Conservation (phyloP, 2,329 filamentous ascomycete species). For the Hypoxylon sp. region DNA sequence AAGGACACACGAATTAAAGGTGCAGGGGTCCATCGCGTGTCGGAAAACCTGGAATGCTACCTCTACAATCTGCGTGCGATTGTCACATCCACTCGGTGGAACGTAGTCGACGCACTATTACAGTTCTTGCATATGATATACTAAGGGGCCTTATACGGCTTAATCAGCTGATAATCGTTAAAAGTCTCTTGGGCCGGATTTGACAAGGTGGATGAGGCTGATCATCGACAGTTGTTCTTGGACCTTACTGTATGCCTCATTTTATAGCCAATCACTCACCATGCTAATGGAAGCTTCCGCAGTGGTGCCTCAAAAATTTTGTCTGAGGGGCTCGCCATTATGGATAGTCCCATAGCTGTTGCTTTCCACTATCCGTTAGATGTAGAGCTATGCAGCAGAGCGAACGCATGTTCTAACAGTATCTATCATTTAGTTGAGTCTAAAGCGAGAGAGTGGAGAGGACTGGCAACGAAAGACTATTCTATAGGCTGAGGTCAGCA, state of each 20-base stretch:
- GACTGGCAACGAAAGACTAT: conserved; percentile 8
- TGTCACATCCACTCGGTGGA: neutral
- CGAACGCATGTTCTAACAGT: conserved; percentile 4
- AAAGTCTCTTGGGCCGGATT: neutral
- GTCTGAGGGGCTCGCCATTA: conserved; percentile 15
- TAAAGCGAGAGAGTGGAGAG: conserved; percentile 18
- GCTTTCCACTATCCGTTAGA: neutral
- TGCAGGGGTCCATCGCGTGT: conserved; percentile 17
- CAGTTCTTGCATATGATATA: neutral
- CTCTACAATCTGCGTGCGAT: conserved; percentile 4
- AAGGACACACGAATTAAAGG: conserved; percentile 1
- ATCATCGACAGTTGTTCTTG: conserved; percentile 10
- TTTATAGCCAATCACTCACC: neutral
- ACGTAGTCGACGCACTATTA: conserved; percentile 1
- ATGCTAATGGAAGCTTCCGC: neutral
- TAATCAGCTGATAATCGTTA: neutral
- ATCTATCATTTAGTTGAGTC: conserved; percentile 2
- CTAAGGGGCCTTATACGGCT: neutral
- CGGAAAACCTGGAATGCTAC: conserved; percentile 9
- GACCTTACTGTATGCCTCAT: neutral
- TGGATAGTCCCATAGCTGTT: neutral
- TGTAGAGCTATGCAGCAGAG: conserved; percentile 7
- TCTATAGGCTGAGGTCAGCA: conserved; percentile 11
- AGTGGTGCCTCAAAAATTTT: neutral
- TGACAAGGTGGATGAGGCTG: neutral